Evolutionary conservation across 306 rosid species (phyloP).

Genomic region (Castanopsis chinensis): DNA sequence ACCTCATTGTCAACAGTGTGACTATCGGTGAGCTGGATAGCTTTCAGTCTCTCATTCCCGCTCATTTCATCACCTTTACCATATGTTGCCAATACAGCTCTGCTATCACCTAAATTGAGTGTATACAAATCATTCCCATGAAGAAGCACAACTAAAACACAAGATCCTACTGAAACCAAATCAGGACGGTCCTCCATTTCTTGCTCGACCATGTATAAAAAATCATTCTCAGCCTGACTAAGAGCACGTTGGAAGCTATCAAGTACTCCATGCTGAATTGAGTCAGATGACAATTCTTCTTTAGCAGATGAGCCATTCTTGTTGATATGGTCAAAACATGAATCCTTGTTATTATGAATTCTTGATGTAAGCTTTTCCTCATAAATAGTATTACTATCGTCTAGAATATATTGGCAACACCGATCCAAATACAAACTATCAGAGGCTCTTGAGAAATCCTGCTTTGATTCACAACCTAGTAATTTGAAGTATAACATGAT

Average conservation of each 20-base stretch:
- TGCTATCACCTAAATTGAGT: slow-evolving; percentile 84
- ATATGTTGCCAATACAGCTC: slow-evolving; percentile 82
- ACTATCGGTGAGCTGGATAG: slow-evolving; percentile 87
- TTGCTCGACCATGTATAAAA: slow-evolving; percentile 94
- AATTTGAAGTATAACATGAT: slow-evolving; percentile 57
- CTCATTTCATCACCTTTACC: slow-evolving; percentile 18
- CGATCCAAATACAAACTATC: slow-evolving; percentile 29
- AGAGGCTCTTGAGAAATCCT: slow-evolving; percentile 33
- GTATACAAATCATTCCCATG: slow-evolving; percentile 86
- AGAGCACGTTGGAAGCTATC: slow-evolving; percentile 73
- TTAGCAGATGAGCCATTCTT: slow-evolving; percentile 29
- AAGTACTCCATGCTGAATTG: slow-evolving; percentile 60
- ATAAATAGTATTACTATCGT: slow-evolving; percentile 18
- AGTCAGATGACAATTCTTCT: slow-evolving; percentile 20
- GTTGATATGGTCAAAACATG: slow-evolving; percentile 18
- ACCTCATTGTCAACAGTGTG: slow-evolving; percentile 78
- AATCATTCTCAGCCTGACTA: slow-evolving; percentile 81
- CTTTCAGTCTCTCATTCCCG: slow-evolving; percentile 45
- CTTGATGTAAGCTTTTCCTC: slow-evolving; percentile 29
- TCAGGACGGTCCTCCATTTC: slow-evolving; percentile 97
- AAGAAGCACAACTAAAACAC: slow-evolving; percentile 88
- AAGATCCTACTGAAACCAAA: slow-evolving; percentile 91
- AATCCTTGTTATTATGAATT: slow-evolving; percentile 17
- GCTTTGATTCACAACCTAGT: slow-evolving; percentile 56
- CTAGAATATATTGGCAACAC: slow-evolving; percentile 33